phyloP scores from a whole-genome alignment of 352 stramenopile species.

The Globisporangium perplexum region DNA sequence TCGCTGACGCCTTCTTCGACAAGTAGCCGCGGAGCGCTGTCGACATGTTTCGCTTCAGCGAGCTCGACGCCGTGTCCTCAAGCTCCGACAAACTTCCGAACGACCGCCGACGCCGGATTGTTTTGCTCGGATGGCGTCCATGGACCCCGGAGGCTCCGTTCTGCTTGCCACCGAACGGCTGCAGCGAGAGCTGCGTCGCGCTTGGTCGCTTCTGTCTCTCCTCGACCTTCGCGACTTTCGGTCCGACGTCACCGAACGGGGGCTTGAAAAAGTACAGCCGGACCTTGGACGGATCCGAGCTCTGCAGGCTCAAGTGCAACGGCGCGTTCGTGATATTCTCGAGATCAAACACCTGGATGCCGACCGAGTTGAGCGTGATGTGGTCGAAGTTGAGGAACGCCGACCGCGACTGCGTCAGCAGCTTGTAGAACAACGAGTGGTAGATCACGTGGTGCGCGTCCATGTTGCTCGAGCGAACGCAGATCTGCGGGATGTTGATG shows the following conservation, averaged over 20 bases:
- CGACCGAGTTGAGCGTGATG: constrained; percentile 76
- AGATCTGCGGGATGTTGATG: constrained; percentile 79
- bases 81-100: constrained; percentile 72
- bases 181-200: constrained; percentile 3
- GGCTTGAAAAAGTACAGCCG: constrained; percentile 68
- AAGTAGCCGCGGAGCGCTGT: constrained; percentile 48
- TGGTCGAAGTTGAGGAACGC: constrained; percentile 88
- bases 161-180: constrained; percentile 9
- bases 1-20: constrained; percentile 28
- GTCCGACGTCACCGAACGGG: constrained; percentile 25
- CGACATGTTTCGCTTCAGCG: constrained; percentile 34
- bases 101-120: constrained; percentile 63
- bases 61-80: constrained; percentile 17
- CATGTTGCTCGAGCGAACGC: constrained; percentile 88
- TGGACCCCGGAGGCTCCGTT: constrained; percentile 6
- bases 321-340: constrained; percentile 86
- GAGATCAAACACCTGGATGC: constrained; percentile 85
- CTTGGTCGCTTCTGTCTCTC: constrained; percentile 7
- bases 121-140: constrained; percentile 16
- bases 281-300: constrained; percentile 64
- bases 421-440: constrained; percentile 88
- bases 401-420: constrained; percentile 77
- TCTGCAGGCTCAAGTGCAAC: constrained; percentile 74
- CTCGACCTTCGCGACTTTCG: constrained; percentile 12
- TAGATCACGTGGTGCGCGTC: constrained; percentile 89